phyloP scores from a whole-genome alignment of 2,329 filamentous ascomycete genomes.

The Coniochaeta hoffmannii region DNA sequence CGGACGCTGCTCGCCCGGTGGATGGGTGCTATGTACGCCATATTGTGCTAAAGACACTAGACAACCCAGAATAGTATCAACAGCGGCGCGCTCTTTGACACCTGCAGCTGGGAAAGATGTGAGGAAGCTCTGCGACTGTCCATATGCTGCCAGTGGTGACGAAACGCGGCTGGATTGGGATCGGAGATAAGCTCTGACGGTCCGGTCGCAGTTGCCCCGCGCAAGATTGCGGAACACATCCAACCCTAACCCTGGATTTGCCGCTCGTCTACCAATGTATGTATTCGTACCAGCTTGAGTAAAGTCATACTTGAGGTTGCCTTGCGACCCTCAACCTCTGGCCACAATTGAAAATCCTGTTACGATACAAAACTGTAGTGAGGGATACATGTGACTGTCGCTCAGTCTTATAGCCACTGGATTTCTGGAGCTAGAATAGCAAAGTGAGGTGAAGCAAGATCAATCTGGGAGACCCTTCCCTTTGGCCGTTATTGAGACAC shows the following conservation, averaged over 20 bases:
- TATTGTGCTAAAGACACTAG: slow-evolving; percentile 26
- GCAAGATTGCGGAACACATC: not conserved
- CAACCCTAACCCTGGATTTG: not conserved
- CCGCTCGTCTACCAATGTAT: too few species aligned
- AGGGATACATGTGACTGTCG: too few species aligned
- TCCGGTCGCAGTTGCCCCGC: not conserved
- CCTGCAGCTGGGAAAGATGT: not conserved
- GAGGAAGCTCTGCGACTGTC: not conserved
- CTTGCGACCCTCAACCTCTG: too few species aligned
- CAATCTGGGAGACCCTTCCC: too few species aligned
- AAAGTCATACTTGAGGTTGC: too few species aligned
- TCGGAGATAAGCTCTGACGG: not conserved
- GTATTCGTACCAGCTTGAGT: too few species aligned
- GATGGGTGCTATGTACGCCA: slow-evolving; percentile 94
- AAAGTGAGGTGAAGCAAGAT: too few species aligned
- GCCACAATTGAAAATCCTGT: too few species aligned
- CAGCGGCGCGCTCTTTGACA: not conserved
- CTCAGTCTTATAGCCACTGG: too few species aligned
- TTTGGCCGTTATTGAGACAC: too few species aligned
- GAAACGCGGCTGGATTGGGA: not conserved
- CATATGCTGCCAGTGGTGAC: not conserved
- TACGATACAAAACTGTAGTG: too few species aligned
- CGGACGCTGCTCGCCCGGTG: slow-evolving; percentile 87
- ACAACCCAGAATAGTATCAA: not conserved
- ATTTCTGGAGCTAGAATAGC: too few species aligned